Conservation (phyloP, 2,329 filamentous ascomycete species). For the Aspergillus terreus region DNA sequence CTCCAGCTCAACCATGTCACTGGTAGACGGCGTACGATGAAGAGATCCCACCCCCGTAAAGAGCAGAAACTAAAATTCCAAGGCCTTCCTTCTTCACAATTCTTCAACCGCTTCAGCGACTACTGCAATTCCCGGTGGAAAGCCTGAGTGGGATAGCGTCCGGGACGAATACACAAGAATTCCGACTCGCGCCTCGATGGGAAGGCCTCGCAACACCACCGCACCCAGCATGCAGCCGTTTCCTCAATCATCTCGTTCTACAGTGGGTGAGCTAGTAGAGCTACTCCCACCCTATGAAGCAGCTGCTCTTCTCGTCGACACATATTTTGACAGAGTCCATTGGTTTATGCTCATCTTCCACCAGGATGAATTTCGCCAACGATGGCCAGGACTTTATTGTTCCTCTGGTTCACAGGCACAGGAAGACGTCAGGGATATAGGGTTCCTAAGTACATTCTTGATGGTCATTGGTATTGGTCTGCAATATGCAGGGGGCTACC, state of each 20-base stretch:
- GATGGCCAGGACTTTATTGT: slow-evolving; percentile 17
- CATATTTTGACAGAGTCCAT: slow-evolving; percentile 38
- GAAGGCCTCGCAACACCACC: not conserved
- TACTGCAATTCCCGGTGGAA: slow-evolving; percentile 15
- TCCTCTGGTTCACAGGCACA: not conserved
- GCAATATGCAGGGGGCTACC: slow-evolving; percentile 16
- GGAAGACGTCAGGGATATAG: not conserved
- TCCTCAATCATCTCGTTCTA: slow-evolving; percentile 1
- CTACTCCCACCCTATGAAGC: slow-evolving; percentile 21
- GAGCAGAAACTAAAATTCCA: not conserved
- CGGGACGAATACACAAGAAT: not conserved
- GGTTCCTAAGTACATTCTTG: slow-evolving; percentile 19
- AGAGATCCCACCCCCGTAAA: too few species aligned
- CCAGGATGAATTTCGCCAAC: slow-evolving; percentile 27
- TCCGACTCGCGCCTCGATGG: not conserved
- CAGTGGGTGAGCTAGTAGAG: slow-evolving; percentile 7
- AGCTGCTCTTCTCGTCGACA: slow-evolving; percentile 28
- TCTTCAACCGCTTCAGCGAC: slow-evolving; percentile 6
- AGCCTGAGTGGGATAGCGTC: not conserved
- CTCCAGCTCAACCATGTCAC: slow-evolving; percentile 20
- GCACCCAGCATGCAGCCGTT: not conserved
- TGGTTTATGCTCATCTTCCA: slow-evolving; percentile 41
- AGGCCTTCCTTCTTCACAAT: slow-evolving; percentile 18
- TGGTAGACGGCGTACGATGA: slow-evolving; percentile 14
- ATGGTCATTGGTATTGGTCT: slow-evolving; percentile 22